Evolutionary conservation across 768 basidiomycete species (phyloP), one percentile per base, ranked within the genome.

Genomic region (Amanita jacksonii): DNA sequence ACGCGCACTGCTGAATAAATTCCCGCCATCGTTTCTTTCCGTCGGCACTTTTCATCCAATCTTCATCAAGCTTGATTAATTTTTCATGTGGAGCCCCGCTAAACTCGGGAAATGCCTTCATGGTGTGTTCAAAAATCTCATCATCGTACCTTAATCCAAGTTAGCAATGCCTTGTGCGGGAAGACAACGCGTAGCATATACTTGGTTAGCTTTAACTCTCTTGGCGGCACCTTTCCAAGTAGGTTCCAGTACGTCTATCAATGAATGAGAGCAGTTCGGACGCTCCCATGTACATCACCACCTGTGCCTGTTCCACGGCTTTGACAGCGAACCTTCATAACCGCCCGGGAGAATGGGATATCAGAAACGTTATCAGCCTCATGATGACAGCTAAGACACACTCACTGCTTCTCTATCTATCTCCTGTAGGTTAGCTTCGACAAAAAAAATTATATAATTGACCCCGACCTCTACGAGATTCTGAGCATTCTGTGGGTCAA

Each of bases 341-440:
- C 37, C 23, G 22, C 38, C 33, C n/a, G 22, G 25, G 32, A n/a
- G 31, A 31, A 32, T 40, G 13, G 36, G 28, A 44, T 16, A 31
- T 13, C 12, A 37, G 23, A 9, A 27, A 24, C 19, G 12, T 20
- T 12, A 39, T 25, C 8, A 39, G 4, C 23, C 9, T 23, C 3
- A 13, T 1, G 38, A 22, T 6, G 27, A 22, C 27, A 19, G 16
- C 20, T 9, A 15, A n/a, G 18, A 9, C 27, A 51, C 16, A 72
- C 85, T 62, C 58, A 91, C 84, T 96, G 92, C 74, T 92, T 93
- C 69, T 97, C 94, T 49, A 99, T 94, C 88, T 91, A 66, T 35
- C 33, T 40, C 19, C 13, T 8, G 27, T 27, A 27, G 25, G 40
- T 47, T 27, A 49, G 31, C n/a, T 2, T 23, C 10, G 20, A 16